Base-by-base conservation (phyloP, 2,329 filamentous ascomycete genomes). In the Cladobotryum mycophilum region DNA sequence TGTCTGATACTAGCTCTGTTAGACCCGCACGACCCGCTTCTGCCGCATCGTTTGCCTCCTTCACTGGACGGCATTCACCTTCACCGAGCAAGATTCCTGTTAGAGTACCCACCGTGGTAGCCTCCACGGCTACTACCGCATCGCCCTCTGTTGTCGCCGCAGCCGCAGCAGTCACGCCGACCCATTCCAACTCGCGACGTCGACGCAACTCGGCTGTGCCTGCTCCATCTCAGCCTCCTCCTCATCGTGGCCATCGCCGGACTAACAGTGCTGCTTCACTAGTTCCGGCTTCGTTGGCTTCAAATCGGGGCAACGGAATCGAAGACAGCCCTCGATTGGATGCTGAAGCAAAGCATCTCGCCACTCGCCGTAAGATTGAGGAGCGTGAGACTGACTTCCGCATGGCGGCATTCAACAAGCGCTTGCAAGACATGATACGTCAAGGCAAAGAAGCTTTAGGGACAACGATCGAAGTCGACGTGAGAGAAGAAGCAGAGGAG, bases 371-470 rank as follows among this genome's bases (percentile, higher is more conserved):
- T 57, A 76, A 83, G 20, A 80, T 81, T 46, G 86, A 88, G 52
- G 89, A 96, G 60, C 76, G 83, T 42, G 85, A 91, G 59, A 80
- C 88, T 7, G 90, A 97, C 59, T 81, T 84, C 41, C 84, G 86
- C 47, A 86, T 97, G 59, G 83, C 82, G 45, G 81, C 85, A 22
- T 83, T 97, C 68, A 95, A 93, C 64, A 77, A 81, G 44, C 82
- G 87, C 59, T 72, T 97, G 44, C 81, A 87, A 62, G 86, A 85
- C 34, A 89, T 99, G 86, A 95, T 99, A 49, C 78, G 84, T 2
- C 86, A 97, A 67, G 93, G 91, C 1, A 86, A 86, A 59, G 86
- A 93, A 66, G 93, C 93, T 2, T 70, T 99, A 15, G 91, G 85
- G 2, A 87, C 86, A 17, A 86, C 74, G 38, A 74, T 88, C 45